Base-by-base conservation (phyloP, 768 basidiomycete species). In the Amanita fuliginea region DNA sequence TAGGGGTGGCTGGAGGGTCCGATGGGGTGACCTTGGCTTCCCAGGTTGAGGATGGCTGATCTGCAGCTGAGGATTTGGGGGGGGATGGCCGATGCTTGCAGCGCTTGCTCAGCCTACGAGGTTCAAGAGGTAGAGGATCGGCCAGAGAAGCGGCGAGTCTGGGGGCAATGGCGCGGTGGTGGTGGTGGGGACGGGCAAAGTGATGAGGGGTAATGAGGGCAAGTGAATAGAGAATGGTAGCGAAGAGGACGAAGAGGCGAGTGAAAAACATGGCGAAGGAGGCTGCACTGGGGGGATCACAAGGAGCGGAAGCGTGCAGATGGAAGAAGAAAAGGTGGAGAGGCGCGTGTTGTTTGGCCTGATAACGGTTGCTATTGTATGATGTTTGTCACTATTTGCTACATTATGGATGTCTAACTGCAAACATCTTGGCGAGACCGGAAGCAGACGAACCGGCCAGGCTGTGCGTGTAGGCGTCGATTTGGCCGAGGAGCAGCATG, bases 381-480 rank as follows among this genome's bases (percentile, higher is more conserved):
- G 36, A 0, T 0, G 10, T 39, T 28, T 9, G 16, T 18, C 6
- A 18, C 6, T 47, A 30, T 39, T 47, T 39, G 10, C 14, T 1
- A 7, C n/a, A 28, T 8, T n/a, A 37, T 46, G 53, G 67, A 4
- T 68, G 71, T 56, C 71, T 72, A 1, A 83, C 77, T 0, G 75
- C 81, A 60, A 87, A 94, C 84, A 89, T 91, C 68, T 89, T 89
- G n/a, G 87, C 83, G 52, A 95, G 64, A 24, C 81, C 78, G 32
- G 70, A 75, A 54, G 74, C 72, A 19, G 80, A 74, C 46, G 74
- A 75, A 52, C 75, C 75, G 46, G 77, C 86, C 54, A 95, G 68
- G 49, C 76, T 84, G 73, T 82, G 86, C 32, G 83, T 86, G 56
- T 87, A 81, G 6, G 78, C 86, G 64, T 95, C 92, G 54, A 94